These are phyloP conservation scores for Cenococcum geophilum DNA, from an alignment of 495 filamentous ascomycete genomes.

Conservation along the genomic window DNA sequence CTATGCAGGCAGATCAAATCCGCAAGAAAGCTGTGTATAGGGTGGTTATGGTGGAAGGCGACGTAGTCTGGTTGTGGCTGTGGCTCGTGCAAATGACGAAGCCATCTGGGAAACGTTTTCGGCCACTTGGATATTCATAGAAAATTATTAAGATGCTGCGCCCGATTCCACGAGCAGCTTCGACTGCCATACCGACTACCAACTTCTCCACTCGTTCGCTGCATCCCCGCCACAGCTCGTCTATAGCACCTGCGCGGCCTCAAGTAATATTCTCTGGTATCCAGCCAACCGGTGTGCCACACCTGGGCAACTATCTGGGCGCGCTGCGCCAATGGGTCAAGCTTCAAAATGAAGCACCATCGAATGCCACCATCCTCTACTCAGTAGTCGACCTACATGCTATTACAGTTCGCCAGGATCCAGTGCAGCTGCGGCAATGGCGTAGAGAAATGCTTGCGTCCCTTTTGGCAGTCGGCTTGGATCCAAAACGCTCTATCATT, in stretches of 20 bases:
- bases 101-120: neutral
- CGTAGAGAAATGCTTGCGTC: constrained; percentile 70
- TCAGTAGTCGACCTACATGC: constrained; percentile 91
- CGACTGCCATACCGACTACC: neutral
- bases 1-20: neutral
- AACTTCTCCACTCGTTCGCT: neutral
- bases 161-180: neutral
- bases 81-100: neutral
- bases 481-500: constrained; percentile 66
- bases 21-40: neutral
- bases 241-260: neutral
- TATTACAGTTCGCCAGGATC: constrained; percentile 68
- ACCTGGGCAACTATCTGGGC: constrained; percentile 92
- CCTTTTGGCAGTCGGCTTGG: constrained; percentile 75
- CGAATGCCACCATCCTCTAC: constrained; percentile 61
- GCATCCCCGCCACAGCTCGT: neutral
- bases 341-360: constrained; percentile 58
- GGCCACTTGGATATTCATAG: neutral
- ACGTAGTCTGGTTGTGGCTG: neutral
- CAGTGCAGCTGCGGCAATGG: constrained; percentile 51
- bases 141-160: neutral
- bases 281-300: constrained; percentile 92
- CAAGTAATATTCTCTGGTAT: constrained; percentile 85
- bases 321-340: constrained; percentile 81
- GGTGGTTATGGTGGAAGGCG: neutral